phyloP scores from a whole-genome alignment of 2,329 filamentous ascomycete species.

The Diaporthe helianthi region DNA sequence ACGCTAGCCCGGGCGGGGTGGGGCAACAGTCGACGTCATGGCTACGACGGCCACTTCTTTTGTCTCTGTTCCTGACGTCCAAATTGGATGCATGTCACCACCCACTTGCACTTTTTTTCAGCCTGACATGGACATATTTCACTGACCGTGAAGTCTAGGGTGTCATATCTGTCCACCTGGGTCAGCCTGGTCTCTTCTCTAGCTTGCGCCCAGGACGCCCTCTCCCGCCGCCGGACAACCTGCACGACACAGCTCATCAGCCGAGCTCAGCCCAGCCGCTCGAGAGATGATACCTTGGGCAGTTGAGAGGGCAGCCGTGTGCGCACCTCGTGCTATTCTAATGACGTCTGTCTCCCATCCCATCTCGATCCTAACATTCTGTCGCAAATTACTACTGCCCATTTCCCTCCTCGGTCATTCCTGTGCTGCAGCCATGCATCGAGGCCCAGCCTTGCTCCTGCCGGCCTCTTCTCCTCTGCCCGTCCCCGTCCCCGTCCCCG shows the following conservation, averaged over 20 bases:
- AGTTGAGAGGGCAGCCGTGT: not conserved
- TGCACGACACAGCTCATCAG: not conserved
- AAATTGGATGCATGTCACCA: too few relatives aligned
- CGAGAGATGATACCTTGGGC: too few relatives aligned
- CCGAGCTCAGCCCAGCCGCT: not conserved
- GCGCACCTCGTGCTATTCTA: not conserved
- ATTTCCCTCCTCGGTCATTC: not conserved
- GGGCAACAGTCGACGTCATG: constrained; percentile 2
- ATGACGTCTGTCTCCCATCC: not conserved
- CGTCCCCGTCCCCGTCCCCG: too few relatives aligned
- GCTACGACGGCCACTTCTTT: too few relatives aligned
- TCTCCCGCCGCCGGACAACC: not conserved
- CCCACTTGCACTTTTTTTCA: too few relatives aligned
- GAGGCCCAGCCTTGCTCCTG: not conserved
- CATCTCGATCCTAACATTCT: constrained; percentile 1
- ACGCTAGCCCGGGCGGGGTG: not conserved
- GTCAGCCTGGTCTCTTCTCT: not conserved
- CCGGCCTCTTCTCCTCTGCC: not conserved
- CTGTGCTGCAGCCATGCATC: not conserved
- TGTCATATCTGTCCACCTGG: constrained; percentile 12
- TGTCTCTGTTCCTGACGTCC: too few relatives aligned
- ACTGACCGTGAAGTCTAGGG: not conserved
- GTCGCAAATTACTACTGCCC: not conserved
- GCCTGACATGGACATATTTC: too few relatives aligned
- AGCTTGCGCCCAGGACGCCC: not conserved